These are phyloP conservation scores for Metschnikowia matae DNA, from an alignment of 805 yeast genomes.

Conservation along the genomic window DNA sequence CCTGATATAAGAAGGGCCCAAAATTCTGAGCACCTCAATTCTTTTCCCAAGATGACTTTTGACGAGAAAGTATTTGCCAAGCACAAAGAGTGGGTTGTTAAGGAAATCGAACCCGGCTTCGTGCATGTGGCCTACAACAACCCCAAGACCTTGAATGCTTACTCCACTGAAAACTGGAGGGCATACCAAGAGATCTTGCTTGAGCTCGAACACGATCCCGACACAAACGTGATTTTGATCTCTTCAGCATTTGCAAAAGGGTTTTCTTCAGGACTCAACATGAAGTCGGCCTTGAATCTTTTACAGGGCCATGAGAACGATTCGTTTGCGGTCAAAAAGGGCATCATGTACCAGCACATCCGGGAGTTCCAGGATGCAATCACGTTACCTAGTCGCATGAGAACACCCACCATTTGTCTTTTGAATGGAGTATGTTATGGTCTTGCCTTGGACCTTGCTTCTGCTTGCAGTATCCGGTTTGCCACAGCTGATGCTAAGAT, in stretches of 20 bases:
- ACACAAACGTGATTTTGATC: conserved; percentile 49
- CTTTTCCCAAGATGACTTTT: conserved; percentile 7
- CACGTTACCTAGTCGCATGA: conserved; percentile 43
- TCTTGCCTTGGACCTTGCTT: conserved; percentile 62
- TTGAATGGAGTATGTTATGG: conserved; percentile 66
- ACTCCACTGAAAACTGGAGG: conserved; percentile 51
- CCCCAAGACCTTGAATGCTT: conserved; percentile 57
- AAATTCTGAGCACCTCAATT: not conserved
- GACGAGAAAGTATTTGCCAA: conserved; percentile 5
- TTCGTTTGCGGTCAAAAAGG: conserved; percentile 20
- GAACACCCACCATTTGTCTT: conserved; percentile 62
- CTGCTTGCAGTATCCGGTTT: conserved; percentile 55
- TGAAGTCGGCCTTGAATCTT: conserved; percentile 30
- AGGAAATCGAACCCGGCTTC: conserved; percentile 43
- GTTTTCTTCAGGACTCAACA: conserved; percentile 65
- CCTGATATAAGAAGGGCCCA: not conserved
- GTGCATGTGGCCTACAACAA: conserved; percentile 59
- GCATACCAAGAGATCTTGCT: conserved; percentile 50
- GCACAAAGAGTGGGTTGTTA: conserved; percentile 29
- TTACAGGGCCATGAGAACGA: conserved; percentile 7
- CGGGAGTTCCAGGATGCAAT: conserved; percentile 57
- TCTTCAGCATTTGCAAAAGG: conserved; percentile 53
- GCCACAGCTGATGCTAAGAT: conserved; percentile 49
- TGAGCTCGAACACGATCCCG: conserved; percentile 40
- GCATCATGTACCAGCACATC: conserved; percentile 36